phyloP scores from a whole-genome alignment of 225 moss, liverwort and hornwort species.

The Asterella californica region DNA sequence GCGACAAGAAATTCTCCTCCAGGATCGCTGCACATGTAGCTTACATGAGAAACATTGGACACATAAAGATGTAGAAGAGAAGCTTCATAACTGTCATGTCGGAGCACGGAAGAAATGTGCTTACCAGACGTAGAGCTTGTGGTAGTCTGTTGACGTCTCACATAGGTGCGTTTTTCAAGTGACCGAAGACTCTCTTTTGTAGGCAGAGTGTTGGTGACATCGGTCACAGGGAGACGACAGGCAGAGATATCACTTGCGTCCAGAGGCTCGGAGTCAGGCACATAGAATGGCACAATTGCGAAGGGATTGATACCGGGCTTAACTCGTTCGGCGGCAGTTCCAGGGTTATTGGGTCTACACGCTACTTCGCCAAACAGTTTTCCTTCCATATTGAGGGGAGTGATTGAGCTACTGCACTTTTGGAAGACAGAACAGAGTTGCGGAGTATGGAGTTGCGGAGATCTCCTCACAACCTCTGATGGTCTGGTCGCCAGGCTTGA shows the following conservation, averaged over 20 bases:
- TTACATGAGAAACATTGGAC: background rate
- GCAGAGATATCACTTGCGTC: background rate
- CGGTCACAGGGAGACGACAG: conserved; percentile 10
- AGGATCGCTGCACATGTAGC: conserved; percentile 15
- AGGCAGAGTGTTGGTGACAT: conserved; percentile 11
- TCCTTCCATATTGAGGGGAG: conserved; percentile 46
- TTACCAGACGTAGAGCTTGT: conserved; percentile 2
- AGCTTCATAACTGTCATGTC: background rate
- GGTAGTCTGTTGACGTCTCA: conserved; percentile 2
- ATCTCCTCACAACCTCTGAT: background rate
- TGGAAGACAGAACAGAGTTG: background rate
- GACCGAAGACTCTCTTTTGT: background rate
- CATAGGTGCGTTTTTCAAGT: conserved; percentile 26
- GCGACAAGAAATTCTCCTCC: background rate
- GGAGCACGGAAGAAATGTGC: background rate
- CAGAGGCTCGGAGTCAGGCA: conserved; percentile 1
- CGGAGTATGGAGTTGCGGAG: background rate
- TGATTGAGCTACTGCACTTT: background rate
- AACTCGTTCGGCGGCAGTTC: background rate
- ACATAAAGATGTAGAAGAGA: background rate
- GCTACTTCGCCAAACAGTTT: conserved; percentile 15
- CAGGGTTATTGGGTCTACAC: background rate
- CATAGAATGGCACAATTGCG: background rate
- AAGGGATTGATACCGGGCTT: background rate
- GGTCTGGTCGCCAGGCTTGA: conserved; percentile 15